Evolutionary conservation across 495 filamentous ascomycete species (phyloP), one percentile per base, ranked within the genome.

Genomic region (Xylaria curta): DNA sequence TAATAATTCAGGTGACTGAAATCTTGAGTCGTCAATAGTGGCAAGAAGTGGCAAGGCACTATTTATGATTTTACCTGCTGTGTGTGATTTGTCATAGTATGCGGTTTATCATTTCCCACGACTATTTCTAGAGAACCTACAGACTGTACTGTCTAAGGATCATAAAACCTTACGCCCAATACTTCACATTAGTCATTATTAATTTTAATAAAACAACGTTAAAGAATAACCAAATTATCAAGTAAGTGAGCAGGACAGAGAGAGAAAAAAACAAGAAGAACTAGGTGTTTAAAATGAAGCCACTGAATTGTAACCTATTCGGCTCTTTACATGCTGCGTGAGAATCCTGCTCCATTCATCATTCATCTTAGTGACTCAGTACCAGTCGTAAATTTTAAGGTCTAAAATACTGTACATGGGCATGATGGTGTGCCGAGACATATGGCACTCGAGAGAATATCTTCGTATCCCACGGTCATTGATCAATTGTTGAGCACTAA

Each of bases 41-140:
- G 56, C 56, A 59, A 59, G 58, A 59, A 59, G 26, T 59, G 26
- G 26, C 31, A 36, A 60, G 58, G 58, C 58, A 36, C 58, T 60
- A 56, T 56, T 31, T 38, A 60, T n/a, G 17, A 38, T 15, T 6
- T 60, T 21, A 60, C 31, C 31, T 56, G 53, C 53, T 56, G 24
- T 31, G 28, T 56, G 24, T 56, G 54, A 59, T 59, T 59, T 59
- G 58, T 60, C 58, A 60, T 59, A n/a, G n/a, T n/a, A n/a, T n/a
- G n/a, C n/a, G n/a, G n/a, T n/a, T n/a, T n/a, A n/a, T n/a, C n/a
- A n/a, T n/a, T n/a, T n/a, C n/a, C n/a, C n/a, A n/a, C n/a, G n/a
- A n/a, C n/a, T n/a, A n/a, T n/a, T n/a, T n/a, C n/a, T n/a, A n/a
- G n/a, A n/a, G n/a, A n/a, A n/a, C n/a, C n/a, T n/a, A n/a, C n/a